Evolutionary conservation across 2,329 filamentous ascomycete species (phyloP), one percentile per base, ranked within the genome.

Genomic region (Arthrobotrys iridis): DNA sequence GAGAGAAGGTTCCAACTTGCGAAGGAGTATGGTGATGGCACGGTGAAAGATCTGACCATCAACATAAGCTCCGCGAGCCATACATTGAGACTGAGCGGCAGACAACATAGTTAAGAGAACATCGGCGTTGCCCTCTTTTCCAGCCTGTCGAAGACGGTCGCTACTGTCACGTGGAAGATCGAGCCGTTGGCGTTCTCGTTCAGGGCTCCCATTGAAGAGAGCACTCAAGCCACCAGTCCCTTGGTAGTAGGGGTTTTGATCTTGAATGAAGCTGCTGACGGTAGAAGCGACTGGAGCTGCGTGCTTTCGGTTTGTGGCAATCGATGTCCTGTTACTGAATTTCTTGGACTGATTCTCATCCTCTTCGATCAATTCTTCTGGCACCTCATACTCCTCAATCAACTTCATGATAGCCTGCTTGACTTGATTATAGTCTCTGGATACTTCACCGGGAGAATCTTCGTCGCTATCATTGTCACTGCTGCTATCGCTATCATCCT

Each of bases 31-130:
- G 26, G 71, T 68, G 15, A 94, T 83, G 0, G 92, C 93, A 80
- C 90, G 91, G 89, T 91, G 94, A 84, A 94, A 97, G 59, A 92
- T 86, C 78, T 96, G 92, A 0, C 92, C 91, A 28, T 90, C 90
- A 57, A 95, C 88, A 79, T 93, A 97, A 80, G 96, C 92, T 0
- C 91, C 91, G 75, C 91, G 88, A 22, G 90, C 88, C 78, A 91
- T 89, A 65, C 91, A 93, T 80, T 92, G 90, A 0, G 89, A 86
- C 78, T 91, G 91, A 13, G 92, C 92, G 15, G 90, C 89, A 77
- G 90, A 89, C 26, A 93, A 86, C 90, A 93, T 93, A 0, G 87
- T 86, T 41, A 92, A 85, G 8, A 93, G 83, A 3, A 90, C 86
- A 0, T 83, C 83, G 28, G 79, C 80, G 60, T 71, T 57, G 37